A percentile compares a stretch with the other conserved stretches of the same genome.
Evolutionary conservation across 2,329 filamentous ascomycete species (phyloP).

Genomic region (Coniochaeta ligniaria): DNA sequence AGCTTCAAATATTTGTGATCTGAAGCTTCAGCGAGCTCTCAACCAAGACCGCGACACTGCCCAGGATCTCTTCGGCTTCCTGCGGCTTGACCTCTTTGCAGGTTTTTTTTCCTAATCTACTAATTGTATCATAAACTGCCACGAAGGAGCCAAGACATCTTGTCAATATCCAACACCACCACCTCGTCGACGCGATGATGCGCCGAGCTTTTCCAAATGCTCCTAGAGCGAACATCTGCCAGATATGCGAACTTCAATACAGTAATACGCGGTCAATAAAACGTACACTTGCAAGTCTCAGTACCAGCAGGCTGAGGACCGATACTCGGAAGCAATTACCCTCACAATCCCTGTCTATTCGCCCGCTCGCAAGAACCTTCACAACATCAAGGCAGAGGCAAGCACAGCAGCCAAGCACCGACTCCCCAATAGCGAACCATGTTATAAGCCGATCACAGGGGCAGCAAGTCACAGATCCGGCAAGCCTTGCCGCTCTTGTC

Average conservation of each 20-base stretch:
- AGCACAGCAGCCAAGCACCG: background rate
- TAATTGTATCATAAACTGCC: background rate
- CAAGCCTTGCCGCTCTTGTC: constrained; percentile 32
- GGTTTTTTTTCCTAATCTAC: background rate
- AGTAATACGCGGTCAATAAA: constrained; percentile 3
- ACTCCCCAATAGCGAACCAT: background rate
- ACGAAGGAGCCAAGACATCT: background rate
- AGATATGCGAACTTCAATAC: constrained; percentile 20
- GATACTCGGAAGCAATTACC: background rate
- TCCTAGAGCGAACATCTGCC: constrained; percentile 13
- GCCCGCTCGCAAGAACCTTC: background rate
- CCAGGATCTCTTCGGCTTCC: background rate
- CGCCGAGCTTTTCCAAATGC: constrained; percentile 13
- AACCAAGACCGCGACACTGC: background rate
- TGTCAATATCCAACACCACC: background rate
- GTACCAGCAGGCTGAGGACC: background rate
- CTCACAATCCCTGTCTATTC: background rate
- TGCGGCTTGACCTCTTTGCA: background rate
- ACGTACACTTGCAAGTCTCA: background rate
- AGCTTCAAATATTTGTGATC: constrained; percentile 1
- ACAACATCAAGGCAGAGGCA: background rate
- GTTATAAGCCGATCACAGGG: background rate
- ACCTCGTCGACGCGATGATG: constrained; percentile 10
- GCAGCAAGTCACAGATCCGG: constrained; percentile 23
- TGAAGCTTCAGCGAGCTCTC: background rate